Base-by-base conservation (phyloP, 1,284 basidiomycete species). In the Vanrija pseudolonga region DNA sequence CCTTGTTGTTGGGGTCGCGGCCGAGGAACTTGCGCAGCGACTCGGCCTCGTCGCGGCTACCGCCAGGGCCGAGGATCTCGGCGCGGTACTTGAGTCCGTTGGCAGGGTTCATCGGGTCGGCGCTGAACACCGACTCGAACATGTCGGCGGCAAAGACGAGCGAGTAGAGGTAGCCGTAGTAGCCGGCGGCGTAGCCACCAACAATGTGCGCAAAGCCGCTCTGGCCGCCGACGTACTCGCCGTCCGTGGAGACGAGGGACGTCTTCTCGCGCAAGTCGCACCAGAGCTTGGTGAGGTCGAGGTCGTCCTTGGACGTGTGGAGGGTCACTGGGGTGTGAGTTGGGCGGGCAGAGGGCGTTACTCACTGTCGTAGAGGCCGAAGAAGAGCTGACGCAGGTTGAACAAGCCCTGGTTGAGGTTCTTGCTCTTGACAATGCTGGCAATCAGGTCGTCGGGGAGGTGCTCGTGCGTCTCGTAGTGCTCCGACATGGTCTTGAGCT, bases 351-450 rank as follows among this genome's bases (percentile, higher is more conserved):
- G 7, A 11, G 3, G 8, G 20, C 8, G 6, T 7, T 3, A 51
- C 53, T 15, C 53, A 54, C 53, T 60, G 52, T 60, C 59, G 43
- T 37, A 60, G 43, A 56, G 47, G 28, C 59, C 59, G 9, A 60
- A 54, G 55, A 60, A 60, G 42, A 60, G 59, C 55, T 60, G 59
- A 32, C 59, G 55, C 17, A 60, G 59, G 50, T 55, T 60, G 49
- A 60, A 60, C 24, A 56, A 50, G 20, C 55, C 59, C 37, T 54
- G 59, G 55, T 60, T 60, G 47, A 52, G 55, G 36, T 51, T 56
- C 52, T 52, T 56, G 59, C 55, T 57, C 59, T 56, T 60, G 50
- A 60, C 46, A 22, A 57, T 60, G 26, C 52, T 53, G 26, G 44
- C 55, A 24, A 62, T 60, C 17, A 60, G 40, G 32, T 55, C 58